Evolutionary conservation across 768 basidiomycete genomes (phyloP).

Genomic region (Pleurotus sapidus): DNA sequence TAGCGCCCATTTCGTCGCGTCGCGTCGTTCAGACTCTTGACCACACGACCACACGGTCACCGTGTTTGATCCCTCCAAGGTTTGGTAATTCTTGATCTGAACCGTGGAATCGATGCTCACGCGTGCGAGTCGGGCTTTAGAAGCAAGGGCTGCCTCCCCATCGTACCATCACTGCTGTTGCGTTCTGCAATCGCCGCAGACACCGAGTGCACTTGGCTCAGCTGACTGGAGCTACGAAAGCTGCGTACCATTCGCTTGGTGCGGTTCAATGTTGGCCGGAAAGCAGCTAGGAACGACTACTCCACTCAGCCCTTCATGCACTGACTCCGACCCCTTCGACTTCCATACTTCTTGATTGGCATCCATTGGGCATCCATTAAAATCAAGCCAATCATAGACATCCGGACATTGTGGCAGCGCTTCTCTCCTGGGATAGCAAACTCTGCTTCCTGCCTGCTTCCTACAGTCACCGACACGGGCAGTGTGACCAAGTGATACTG

Average conservation of each 20-base stretch:
- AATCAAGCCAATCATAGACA: neutral
- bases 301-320: neutral
- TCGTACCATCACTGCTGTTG: no score
- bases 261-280: neutral
- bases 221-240: neutral
- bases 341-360: slow-evolving; percentile 1
- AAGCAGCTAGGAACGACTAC: neutral
- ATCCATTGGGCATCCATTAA: neutral
- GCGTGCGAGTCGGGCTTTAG: no score
- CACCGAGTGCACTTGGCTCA: neutral
- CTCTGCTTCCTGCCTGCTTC: neutral
- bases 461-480: neutral
- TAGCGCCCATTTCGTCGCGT: no score
- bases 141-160: no score
- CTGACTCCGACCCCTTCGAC: neutral
- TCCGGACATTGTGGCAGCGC: neutral
- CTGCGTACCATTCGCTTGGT: neutral
- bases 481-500: neutral
- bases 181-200: neutral
- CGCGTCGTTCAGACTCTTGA: no score
- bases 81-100: no score
- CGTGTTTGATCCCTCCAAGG: no score
- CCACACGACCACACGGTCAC: no score
- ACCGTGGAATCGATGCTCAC: no score
- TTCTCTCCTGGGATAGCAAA: neutral